These are phyloP conservation scores for Boletus smithii DNA, from an alignment of 1,284 basidiomycete genomes.

Conservation along the genomic window DNA sequence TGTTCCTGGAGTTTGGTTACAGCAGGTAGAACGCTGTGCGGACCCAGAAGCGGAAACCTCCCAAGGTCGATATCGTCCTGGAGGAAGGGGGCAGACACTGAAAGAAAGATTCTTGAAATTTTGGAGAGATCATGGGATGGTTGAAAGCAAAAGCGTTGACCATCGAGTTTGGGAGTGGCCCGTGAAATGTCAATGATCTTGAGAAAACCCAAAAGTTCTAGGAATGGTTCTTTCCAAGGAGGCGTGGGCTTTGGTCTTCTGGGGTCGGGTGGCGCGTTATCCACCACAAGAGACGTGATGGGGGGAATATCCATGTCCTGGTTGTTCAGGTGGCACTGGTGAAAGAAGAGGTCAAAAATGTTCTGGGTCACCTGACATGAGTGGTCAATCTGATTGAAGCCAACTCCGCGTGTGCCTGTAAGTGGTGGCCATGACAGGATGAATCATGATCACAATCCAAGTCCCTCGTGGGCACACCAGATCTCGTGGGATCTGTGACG, in stretches of 20 bases:
- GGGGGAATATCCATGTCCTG: background rate
- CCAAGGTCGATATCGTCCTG: slow-evolving; percentile 17
- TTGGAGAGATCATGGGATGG: slow-evolving; percentile 18
- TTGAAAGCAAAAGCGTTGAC: slow-evolving; percentile 19
- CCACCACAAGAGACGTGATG: slow-evolving; percentile 14
- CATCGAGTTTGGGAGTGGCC: background rate
- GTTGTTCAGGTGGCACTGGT: slow-evolving; percentile 15
- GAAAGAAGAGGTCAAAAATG: slow-evolving; percentile 3
- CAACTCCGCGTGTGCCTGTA: slow-evolving; percentile 3
- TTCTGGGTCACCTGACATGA: slow-evolving; percentile 10
- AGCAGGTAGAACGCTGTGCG: background rate
- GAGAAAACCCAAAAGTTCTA: slow-evolving; percentile 13
- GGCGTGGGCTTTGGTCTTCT: background rate
- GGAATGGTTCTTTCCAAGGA: slow-evolving; percentile 14
- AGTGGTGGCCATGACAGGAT: background rate
- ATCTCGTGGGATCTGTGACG: slow-evolving; percentile 1
- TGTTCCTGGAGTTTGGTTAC: slow-evolving; percentile 13
- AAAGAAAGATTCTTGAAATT: slow-evolving; percentile 17
- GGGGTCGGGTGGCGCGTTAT: background rate
- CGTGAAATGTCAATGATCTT: slow-evolving; percentile 5
- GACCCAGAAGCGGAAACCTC: background rate
- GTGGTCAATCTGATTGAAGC: background rate
- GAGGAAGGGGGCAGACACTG: slow-evolving; percentile 1
- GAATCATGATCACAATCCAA: background rate
- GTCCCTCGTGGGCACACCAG: background rate